Evolutionary conservation across 306 rosid genomes (phyloP), one percentile per base, ranked within the genome.

Genomic region (Cucurbita ficifolia): DNA sequence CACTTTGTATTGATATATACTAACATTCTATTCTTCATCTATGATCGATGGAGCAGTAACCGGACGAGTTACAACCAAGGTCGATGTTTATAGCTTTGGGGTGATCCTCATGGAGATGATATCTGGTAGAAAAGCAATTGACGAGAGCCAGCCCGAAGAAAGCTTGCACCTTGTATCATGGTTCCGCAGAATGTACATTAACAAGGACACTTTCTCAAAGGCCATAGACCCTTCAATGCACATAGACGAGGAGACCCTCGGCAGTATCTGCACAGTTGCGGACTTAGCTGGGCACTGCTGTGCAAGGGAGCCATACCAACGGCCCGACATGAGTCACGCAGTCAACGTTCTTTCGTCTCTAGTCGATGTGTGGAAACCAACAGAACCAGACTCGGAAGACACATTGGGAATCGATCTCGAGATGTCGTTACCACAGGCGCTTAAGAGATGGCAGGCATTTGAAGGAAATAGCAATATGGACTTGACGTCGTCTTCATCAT

Each of bases 71-170:
- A 88, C 97, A 4, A 83, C 88, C 38, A 94, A 94, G 84, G 96
- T 83, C 24, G 97, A 90, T 72, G 88, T 90, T 5, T 90, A 87
- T 73, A 94, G 97, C 82, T 94, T 89, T 5, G 98, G 98, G n/a
- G 98, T 94, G 77, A 87, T 94, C 70, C 82, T 94, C 4, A 89
- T 94, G 98, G 98, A 94, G 82, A 70, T 94, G 60, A 78, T 94
- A 68, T 85, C 92, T 0, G 97, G 98, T 52, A 79, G 96, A 60
- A 88, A 69, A 76, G 97, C 97, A 54, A 83, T 94, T 5, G 98
- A 94, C 51, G 87, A 89, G 0, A 84, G 78, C 60, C 87, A 79
- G 72, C 82, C 96, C 6, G 98, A 91, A 79, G 98, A 94, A 67
- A 78, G 88, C 63, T 17, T 91, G 61, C 97, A 90, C 80, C 92